These are phyloP conservation scores for Ganoderma resinaceum DNA, from an alignment of 1,284 basidiomycete genomes.

Conservation along the genomic window DNA sequence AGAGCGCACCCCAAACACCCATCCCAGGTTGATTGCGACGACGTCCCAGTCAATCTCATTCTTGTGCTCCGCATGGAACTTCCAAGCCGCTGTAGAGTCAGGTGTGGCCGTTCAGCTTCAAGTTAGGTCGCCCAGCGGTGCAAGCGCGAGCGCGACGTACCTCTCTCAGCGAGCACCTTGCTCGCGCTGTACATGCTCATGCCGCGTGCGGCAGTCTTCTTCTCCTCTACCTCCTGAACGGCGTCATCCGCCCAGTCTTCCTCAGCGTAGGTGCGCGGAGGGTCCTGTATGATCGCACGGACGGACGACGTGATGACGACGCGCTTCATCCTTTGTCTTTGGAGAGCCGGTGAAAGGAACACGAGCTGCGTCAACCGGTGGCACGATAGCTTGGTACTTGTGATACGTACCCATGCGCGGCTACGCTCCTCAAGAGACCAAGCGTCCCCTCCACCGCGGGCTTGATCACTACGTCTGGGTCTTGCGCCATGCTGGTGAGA, in stretches of 20 bases:
- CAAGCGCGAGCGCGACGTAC: not conserved
- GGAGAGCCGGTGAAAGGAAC: not conserved
- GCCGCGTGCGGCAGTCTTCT: slow-evolving; percentile 52
- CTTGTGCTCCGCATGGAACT: not conserved
- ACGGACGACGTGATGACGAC: slow-evolving; percentile 71
- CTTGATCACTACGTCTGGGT: not conserved
- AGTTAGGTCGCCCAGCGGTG: too few species aligned
- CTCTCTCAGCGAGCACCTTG: slow-evolving; percentile 73
- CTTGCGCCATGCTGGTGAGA: not conserved
- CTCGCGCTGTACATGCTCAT: slow-evolving; percentile 58
- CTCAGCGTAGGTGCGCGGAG: slow-evolving; percentile 44
- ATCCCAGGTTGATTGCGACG: not conserved
- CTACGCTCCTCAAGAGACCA: not conserved
- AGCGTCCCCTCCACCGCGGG: not conserved
- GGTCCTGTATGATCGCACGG: slow-evolving; percentile 51
- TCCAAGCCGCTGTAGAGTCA: not conserved
- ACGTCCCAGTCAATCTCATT: not conserved
- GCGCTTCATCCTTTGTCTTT: slow-evolving; percentile 17
- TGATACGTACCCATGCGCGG: not conserved
- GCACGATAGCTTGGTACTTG: not conserved
- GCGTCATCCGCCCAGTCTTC: slow-evolving; percentile 71
- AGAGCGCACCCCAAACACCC: not conserved
- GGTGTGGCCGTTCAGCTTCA: not conserved
- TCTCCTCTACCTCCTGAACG: slow-evolving; percentile 54
- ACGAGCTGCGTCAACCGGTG: not conserved